Percentiles rank a stretch among this genome's conserved stretches.
Conservation (phyloP, 257 asterid genomes). For the Echites panduratus region DNA sequence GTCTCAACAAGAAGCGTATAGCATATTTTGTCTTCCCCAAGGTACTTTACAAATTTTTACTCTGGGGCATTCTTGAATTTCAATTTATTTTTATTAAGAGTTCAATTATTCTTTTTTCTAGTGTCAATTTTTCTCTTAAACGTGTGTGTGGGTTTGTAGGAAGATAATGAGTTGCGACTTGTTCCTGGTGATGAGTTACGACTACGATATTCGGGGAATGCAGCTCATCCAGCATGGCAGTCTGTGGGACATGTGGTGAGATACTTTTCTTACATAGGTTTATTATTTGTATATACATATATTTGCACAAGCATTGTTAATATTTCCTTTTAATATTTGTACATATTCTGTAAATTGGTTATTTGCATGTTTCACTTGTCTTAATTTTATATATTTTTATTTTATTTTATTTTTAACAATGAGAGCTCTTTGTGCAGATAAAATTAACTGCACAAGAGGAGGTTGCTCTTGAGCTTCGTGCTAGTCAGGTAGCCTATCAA, state of each 20-base stretch:
- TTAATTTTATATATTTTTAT: no score
- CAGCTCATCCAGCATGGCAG: constrained; percentile 92
- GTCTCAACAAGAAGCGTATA: constrained; percentile 93
- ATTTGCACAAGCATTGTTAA: background rate
- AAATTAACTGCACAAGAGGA: constrained; percentile 95
- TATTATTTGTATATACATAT: constrained; percentile 3
- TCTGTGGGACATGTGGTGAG: constrained; percentile 99
- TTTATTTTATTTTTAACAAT: background rate
- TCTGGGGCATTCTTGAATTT: background rate
- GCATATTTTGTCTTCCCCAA: constrained; percentile 94
- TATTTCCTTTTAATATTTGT: background rate
- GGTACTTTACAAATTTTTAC: constrained; percentile 32
- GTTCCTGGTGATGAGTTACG: constrained; percentile 99
- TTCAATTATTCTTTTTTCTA: background rate
- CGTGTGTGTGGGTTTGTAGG: constrained; percentile 46
- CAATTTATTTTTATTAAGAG: background rate
- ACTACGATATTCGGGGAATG: constrained; percentile 93
- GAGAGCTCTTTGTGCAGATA: constrained; percentile 44
- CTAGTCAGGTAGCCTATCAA: constrained; percentile 56
- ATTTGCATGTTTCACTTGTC: background rate
- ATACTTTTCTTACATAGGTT: constrained; percentile 11
- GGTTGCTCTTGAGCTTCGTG: constrained; percentile 99
- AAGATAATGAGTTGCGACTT: constrained; percentile 97
- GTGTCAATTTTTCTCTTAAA: background rate
- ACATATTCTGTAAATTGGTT: background rate